Percentiles rank a stretch among this genome's conserved stretches.
Conservation (phyloP, 805 yeast species). For the Ogataea angusta region DNA sequence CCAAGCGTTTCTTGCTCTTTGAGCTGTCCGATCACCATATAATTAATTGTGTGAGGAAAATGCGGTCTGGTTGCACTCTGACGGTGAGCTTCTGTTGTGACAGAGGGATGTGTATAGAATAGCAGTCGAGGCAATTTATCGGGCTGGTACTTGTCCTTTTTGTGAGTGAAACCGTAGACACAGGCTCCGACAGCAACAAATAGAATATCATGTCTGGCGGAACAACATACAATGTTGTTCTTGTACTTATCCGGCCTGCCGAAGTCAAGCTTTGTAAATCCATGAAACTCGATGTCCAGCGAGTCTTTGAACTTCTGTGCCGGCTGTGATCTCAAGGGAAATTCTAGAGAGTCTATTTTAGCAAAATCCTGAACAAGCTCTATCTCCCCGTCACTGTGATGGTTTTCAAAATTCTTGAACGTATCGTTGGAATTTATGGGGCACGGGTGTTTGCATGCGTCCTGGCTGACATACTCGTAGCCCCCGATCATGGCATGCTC, state of each 20-base stretch:
- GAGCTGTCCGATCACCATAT: conserved; percentile 38
- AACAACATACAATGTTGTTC: conserved; percentile 36
- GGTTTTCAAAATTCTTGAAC: conserved; percentile 34
- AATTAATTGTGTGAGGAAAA: conserved; percentile 57
- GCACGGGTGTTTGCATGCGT: conserved; percentile 7
- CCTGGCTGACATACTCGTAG: conserved; percentile 7
- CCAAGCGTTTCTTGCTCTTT: conserved; percentile 41
- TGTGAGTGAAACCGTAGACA: conserved; percentile 35
- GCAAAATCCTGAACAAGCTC: conserved; percentile 16
- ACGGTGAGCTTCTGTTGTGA: conserved; percentile 40
- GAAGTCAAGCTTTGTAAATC: conserved; percentile 21
- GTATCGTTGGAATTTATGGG: conserved; percentile 34
- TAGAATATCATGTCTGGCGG: conserved; percentile 18
- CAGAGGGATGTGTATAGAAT: conserved; percentile 41
- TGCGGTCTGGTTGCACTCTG: conserved; percentile 43
- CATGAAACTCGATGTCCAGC: conserved; percentile 17
- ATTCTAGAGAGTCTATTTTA: conserved; percentile 19
- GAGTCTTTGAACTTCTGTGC: conserved; percentile 38
- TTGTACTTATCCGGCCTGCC: conserved; percentile 36
- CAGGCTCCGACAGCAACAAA: conserved; percentile 36
- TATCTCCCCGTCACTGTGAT: conserved; percentile 11
- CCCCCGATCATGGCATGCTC: conserved; percentile 16
- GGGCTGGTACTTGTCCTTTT: conserved; percentile 30
- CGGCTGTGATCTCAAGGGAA: conserved; percentile 32
- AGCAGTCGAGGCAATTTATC: conserved; percentile 23